These are phyloP conservation scores for Cadophora gregata DNA, from an alignment of 2,329 filamentous ascomycete species.

Conservation along the genomic window DNA sequence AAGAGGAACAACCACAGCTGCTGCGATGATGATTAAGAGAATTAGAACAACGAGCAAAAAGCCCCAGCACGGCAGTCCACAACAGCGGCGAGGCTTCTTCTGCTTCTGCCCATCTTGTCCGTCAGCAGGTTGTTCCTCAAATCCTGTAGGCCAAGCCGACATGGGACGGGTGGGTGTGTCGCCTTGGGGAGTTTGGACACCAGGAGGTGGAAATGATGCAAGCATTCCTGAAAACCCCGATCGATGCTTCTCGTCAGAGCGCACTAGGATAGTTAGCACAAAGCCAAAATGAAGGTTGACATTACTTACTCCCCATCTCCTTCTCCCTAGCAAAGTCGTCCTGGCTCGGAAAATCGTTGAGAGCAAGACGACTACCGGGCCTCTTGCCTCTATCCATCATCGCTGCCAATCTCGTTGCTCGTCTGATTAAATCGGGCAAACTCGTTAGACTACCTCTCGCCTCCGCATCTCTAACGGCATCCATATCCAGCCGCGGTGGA, in stretches of 20 bases:
- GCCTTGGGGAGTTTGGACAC: slow-evolving; percentile 51
- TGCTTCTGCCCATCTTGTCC: slow-evolving; percentile 7
- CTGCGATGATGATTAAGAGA: slow-evolving; percentile 74
- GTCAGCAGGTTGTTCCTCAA: slow-evolving; percentile 15
- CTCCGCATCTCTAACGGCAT: slow-evolving; percentile 81
- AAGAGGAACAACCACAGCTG: slow-evolving; percentile 81
- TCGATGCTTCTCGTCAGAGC: slow-evolving; percentile 33
- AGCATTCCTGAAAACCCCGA: slow-evolving; percentile 63
- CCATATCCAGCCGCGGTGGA: slow-evolving; percentile 80
- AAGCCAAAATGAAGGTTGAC: neutral
- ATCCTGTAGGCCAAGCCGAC: slow-evolving; percentile 46
- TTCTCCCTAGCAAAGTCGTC: slow-evolving; percentile 40
- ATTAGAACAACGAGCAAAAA: slow-evolving; percentile 72
- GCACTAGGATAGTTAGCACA: slow-evolving; percentile 28
- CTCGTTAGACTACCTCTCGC: slow-evolving; percentile 89
- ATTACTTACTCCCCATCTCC: slow-evolving; percentile 37
- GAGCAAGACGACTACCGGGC: slow-evolving; percentile 62
- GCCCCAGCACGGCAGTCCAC: slow-evolving; percentile 81
- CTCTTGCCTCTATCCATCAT: slow-evolving; percentile 84
- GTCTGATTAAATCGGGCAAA: slow-evolving; percentile 85
- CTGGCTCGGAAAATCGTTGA: slow-evolving; percentile 55
- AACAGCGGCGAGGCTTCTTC: slow-evolving; percentile 63
- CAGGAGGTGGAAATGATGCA: slow-evolving; percentile 68
- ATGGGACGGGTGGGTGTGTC: slow-evolving; percentile 46
- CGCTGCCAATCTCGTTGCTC: slow-evolving; percentile 84